A percentile compares a stretch with the other conserved stretches of the same genome.
phyloP scores from a whole-genome alignment of 2,329 filamentous ascomycete species.

The Aspergillus sp. region DNA sequence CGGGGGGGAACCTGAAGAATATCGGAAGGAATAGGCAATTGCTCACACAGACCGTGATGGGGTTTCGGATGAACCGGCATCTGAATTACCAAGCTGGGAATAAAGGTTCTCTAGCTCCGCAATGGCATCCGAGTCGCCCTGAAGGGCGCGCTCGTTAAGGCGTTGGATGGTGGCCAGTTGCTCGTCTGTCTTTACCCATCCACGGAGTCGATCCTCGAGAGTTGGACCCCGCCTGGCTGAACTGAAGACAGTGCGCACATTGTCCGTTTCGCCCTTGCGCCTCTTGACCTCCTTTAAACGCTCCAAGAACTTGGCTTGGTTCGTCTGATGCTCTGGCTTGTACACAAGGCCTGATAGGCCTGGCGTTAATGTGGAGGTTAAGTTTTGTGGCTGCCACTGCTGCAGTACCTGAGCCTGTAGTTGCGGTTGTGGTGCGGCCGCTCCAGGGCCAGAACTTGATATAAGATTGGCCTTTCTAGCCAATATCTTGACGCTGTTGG shows the following conservation, averaged over 20 bases:
- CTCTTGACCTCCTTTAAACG: conserved; percentile 68
- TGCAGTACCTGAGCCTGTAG: conserved; percentile 7
- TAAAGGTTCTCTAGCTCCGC: conserved; percentile 43
- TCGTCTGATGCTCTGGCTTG: conserved; percentile 38
- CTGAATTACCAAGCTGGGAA: conserved; percentile 29
- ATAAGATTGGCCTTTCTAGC: conserved; percentile 67
- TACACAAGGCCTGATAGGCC: conserved; percentile 17
- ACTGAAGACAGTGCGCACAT: conserved; percentile 65
- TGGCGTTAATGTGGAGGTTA: neutral
- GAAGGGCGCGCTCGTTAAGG: conserved; percentile 40
- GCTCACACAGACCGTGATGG: conserved; percentile 17
- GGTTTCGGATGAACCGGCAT: conserved; percentile 16
- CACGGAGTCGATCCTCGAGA: conserved; percentile 37
- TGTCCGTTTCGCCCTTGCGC: conserved; percentile 66
- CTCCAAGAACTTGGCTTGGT: conserved; percentile 64
- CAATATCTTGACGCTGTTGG: conserved; percentile 70
- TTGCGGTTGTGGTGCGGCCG: conserved; percentile 10
- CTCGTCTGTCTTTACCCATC: conserved; percentile 45
- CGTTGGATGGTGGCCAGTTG: conserved; percentile 41
- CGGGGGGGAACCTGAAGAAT: neutral
- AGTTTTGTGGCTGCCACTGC: neutral
- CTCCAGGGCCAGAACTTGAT: conserved; percentile 42
- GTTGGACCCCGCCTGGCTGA: conserved; percentile 38
- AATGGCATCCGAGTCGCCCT: conserved; percentile 43
- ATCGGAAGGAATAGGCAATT: neutral